Evolutionary conservation across 345 rosid species (phyloP), one percentile per base, ranked within the genome.

Genomic region (Eucalyptus leucophloia): DNA sequence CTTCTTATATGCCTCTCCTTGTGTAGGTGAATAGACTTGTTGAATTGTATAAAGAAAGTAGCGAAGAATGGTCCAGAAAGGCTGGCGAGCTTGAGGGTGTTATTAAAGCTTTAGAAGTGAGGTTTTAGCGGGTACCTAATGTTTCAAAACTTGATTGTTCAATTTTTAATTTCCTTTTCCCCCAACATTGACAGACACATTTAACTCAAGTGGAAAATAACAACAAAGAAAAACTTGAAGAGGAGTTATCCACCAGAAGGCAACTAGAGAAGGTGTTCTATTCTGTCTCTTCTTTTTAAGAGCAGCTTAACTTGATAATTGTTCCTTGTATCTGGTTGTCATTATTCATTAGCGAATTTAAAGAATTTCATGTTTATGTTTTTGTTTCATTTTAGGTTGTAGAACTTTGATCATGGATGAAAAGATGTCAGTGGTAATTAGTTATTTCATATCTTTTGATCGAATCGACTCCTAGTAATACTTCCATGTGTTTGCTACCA

Each of bases 31-130:
- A 96, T 90, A 97, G 95, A 92, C 99, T 98, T 89, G 97, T 94
- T 89, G 98, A 97, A 86, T 89, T 98, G 87, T 95, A 98, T 92
- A 98, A 95, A 92, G 98, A 98, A 94, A 95, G 97, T 90, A 97
- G 97, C 2, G 98, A 96, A 91, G 99, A 98, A 91, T 98, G 98
- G 98, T 97, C 99, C 80, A 92, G 92, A 89, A 97, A 97, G 95
- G 97, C 98, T 14, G 96, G 95, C 87, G 99, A 98, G 93, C 99
- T 97, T 89, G 99, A 98, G 93, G 99, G 99, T 86, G 99, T 96
- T 72, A 93, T 98, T 82, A 98, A 95, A 91, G 99, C 99, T 90
- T 89, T 98, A 60, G 99, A 98, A 92, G 99, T 98, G 92, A 91
- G 94, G 87, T 89, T 89, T 82, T 87, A 58, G 32, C 7, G 6